These are phyloP conservation scores for Macrophomina phaseolina DNA, from an alignment of 2,329 filamentous ascomycete species.

Conservation along the genomic window DNA sequence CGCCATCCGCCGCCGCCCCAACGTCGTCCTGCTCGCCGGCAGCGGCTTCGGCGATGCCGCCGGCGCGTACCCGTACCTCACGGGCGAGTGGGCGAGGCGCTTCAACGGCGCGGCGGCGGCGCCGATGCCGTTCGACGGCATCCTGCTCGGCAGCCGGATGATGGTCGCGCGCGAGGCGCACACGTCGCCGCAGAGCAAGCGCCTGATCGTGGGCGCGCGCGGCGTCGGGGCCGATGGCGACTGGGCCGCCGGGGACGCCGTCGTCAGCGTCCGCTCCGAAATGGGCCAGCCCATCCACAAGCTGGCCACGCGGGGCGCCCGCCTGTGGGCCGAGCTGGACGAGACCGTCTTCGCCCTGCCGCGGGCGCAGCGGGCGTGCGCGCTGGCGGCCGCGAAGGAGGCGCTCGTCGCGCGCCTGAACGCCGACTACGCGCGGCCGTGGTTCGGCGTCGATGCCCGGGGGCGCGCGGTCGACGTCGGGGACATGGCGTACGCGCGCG, in stretches of 20 bases:
- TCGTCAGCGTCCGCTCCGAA: slow-evolving; percentile 93
- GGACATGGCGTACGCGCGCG: slow-evolving; percentile 93
- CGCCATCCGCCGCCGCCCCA: slow-evolving; percentile 81
- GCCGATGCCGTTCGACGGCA: slow-evolving; percentile 92
- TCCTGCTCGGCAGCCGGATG: slow-evolving; percentile 88
- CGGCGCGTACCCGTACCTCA: slow-evolving; percentile 91
- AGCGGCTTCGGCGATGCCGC: slow-evolving; percentile 90
- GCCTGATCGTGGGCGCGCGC: slow-evolving; percentile 85
- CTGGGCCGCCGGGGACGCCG: slow-evolving; percentile 65
- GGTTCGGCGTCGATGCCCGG: slow-evolving; percentile 83
- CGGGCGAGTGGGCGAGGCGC: slow-evolving; percentile 89
- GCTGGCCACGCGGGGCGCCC: slow-evolving; percentile 87
- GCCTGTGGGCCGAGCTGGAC: slow-evolving; percentile 96
- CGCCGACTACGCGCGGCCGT: slow-evolving; percentile 95
- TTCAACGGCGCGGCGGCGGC: slow-evolving; percentile 84
- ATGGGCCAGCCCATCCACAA: slow-evolving; percentile 99
- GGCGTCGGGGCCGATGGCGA: slow-evolving; percentile 76
- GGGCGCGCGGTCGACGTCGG: slow-evolving; percentile 83
- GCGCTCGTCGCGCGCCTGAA: slow-evolving; percentile 97
- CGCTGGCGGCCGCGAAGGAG: slow-evolving; percentile 84
- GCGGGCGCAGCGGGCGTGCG: slow-evolving; percentile 72
- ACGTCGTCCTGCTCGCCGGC: slow-evolving; percentile 87
- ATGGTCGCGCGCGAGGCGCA: slow-evolving; percentile 94
- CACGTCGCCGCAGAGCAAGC: slow-evolving; percentile 85
- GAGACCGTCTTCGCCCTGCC: slow-evolving; percentile 76